Evolutionary conservation across 2,329 filamentous ascomycete genomes (phyloP).

Genomic region (Venturia carpophila): DNA sequence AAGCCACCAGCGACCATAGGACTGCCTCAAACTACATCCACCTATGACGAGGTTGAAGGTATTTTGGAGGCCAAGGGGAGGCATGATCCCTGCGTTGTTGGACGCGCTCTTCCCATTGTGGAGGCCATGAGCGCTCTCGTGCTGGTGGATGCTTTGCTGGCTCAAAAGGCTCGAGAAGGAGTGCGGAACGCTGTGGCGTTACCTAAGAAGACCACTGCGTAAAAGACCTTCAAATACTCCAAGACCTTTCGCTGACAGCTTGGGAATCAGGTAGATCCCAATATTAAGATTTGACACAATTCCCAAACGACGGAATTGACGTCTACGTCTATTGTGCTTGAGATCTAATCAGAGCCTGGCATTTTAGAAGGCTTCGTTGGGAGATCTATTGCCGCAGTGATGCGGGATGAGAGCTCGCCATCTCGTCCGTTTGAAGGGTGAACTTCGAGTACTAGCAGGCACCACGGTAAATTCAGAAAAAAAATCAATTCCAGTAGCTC

Average conservation of each 20-base stretch:
- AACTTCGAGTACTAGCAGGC: no score
- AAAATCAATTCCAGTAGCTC: no score
- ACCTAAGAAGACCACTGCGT: background rate
- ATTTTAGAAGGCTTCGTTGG: background rate
- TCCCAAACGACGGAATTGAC: background rate
- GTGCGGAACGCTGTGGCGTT: background rate
- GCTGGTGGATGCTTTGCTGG: conserved; percentile 78
- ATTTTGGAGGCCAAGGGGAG: conserved; percentile 82
- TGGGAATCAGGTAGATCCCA: no score
- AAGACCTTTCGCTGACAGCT: background rate
- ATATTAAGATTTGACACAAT: background rate
- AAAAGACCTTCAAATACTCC: background rate
- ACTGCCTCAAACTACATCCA: conserved; percentile 75
- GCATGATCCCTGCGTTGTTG: conserved; percentile 90
- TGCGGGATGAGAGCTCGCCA: no score
- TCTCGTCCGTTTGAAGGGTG: no score
- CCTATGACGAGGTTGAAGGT: conserved; percentile 69
- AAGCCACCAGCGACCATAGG: conserved; percentile 93
- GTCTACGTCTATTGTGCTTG: background rate
- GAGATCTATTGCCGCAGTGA: no score
- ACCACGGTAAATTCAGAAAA: no score
- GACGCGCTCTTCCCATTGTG: conserved; percentile 77
- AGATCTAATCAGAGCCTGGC: background rate
- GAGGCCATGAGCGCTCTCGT: conserved; percentile 87
- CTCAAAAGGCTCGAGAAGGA: conserved; percentile 59